Evolutionary conservation across 179 eudicot species (phyloP).

Genomic region (Heliamphora pulchella): DNA sequence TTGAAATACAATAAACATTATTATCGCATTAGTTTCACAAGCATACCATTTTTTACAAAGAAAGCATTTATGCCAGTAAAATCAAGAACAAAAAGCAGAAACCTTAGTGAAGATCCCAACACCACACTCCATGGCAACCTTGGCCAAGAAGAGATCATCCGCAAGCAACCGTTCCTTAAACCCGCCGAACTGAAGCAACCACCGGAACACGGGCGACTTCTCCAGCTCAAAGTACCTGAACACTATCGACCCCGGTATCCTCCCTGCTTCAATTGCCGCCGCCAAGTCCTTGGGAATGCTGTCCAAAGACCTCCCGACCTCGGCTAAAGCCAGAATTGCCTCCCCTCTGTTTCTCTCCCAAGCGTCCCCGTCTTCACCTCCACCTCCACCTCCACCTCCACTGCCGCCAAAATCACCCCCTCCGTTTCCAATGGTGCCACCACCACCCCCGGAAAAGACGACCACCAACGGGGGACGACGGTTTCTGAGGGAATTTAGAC

Average conservation of each 20-base stretch:
- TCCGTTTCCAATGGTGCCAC: slow-evolving; percentile 10
- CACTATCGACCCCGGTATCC: slow-evolving; percentile 45
- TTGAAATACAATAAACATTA: neutral
- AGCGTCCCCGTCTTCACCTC: slow-evolving; percentile 30
- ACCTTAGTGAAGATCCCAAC: slow-evolving; percentile 78
- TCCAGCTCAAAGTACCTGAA: slow-evolving; percentile 50
- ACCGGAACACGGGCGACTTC: slow-evolving; percentile 44
- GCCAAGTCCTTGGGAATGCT: slow-evolving; percentile 54
- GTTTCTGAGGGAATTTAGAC: slow-evolving; percentile 6
- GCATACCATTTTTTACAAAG: neutral
- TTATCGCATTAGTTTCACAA: no score
- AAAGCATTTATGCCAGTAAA: neutral
- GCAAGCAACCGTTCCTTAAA: slow-evolving; percentile 69
- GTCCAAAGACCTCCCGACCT: slow-evolving; percentile 42
- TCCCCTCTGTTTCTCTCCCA: slow-evolving; percentile 40
- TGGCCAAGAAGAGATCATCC: slow-evolving; percentile 69
- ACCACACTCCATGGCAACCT: slow-evolving; percentile 71
- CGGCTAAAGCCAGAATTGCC: slow-evolving; percentile 40
- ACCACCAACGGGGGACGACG: neutral
- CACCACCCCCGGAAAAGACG: slow-evolving; percentile 6
- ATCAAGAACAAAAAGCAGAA: neutral
- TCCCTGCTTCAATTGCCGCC: slow-evolving; percentile 42
- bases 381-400: slow-evolving; percentile 20
- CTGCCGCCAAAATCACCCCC: slow-evolving; percentile 21
- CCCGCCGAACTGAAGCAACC: slow-evolving; percentile 67